Evolutionary conservation across 2,329 filamentous ascomycete genomes (phyloP), one percentile per base, ranked within the genome.

Genomic region (Westerdykella aurantiaca): DNA sequence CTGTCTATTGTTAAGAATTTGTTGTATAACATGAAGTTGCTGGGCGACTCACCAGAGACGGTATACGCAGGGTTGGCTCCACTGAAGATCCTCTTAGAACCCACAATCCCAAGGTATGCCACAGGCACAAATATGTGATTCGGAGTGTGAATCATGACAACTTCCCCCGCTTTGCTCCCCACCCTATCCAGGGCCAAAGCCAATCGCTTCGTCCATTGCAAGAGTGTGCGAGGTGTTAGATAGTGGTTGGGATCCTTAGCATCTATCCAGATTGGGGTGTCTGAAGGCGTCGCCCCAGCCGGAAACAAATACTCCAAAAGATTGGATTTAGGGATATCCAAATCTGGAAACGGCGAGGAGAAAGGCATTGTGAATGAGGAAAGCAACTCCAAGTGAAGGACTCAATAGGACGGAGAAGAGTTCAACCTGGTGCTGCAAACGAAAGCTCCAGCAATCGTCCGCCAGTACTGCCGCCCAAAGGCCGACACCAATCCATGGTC

Each of bases 11-110:
- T 57, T 31, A 59, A 46, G 16, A n/a, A 17, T 21, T 9, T 25
- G 13, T 16, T 14, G 21, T 5, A 11, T 29, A 11, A 41, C 34
- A 33, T 34, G 6, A 14, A 42, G 10, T 9, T 17, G 14, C 7
- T 7, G 1, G 6, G 18, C 18, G 5, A 50, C 66, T 49, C 53
- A 73, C 74, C 74, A 44, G 67, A 63, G 12, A 71, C 61, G 1
- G 74, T 78, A 50, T 76, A 79, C 9, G 66, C 65, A 12, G 77
- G 75, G 52, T 79, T 80, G 4, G 71, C 74, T 16, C 75, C 77
- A 41, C 72, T 77, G 55, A 79, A 79, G 31, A 75, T 66, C 43
- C 69, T 72, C 25, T 72, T 73, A 2, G 72, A 72, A 0, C 75
- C 75, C 1, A 76, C 71, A 34, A 75, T 71, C 4, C 73, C 75